Evolutionary conservation across 495 filamentous ascomycete genomes (phyloP), one percentile per base, ranked within the genome.

Genomic region (Amniculicola lignicola): DNA sequence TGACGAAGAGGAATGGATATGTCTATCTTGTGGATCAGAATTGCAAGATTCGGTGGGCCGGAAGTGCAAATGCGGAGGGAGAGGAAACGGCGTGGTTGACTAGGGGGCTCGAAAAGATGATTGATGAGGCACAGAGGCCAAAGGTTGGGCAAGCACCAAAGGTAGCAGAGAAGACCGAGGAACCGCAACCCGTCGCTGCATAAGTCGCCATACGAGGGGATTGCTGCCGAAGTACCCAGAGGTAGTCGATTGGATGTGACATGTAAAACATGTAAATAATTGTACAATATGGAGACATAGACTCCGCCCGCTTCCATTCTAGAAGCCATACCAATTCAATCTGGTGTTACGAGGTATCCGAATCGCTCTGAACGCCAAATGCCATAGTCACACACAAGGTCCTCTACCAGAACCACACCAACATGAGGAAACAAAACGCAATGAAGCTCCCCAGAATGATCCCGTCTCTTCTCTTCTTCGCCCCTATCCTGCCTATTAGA

Each of bases 1-100:
- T 89, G 68, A 99, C 97, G 71, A 79, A 77, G 35, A 90, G 87
- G 72, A 91, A 96, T 10, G 94, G 94, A 11, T 96, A 96, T 75
- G 88, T 90, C 22, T 99, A 95, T 73, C 75, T 99, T 50, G 70
- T 99, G 53, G 93, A 99, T 73, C 75, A 81, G 61, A 73, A 89
- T 40, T 94, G 89, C 72, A 85, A 79, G 72, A 96, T 99, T 54
- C 80, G 93, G 28, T 99, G 93, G 93, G 93, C 92, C 0, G 93
- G 88, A 2, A 91, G 89, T 69, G 93, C 89, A n/a, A 69, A 75
- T 33, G 85, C 87, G 12, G 77, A 83, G 39, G 75, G 70, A 3
- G 77, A 75, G 16, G 93, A 97, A 76, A 78, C 77, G 67, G 81
- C 85, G 48, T 78, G 81, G 2, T 62, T 99, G 62, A 82, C 84